phyloP scores from a whole-genome alignment of 495 filamentous ascomycete genomes.

The Thermochaetoides thermophila region DNA sequence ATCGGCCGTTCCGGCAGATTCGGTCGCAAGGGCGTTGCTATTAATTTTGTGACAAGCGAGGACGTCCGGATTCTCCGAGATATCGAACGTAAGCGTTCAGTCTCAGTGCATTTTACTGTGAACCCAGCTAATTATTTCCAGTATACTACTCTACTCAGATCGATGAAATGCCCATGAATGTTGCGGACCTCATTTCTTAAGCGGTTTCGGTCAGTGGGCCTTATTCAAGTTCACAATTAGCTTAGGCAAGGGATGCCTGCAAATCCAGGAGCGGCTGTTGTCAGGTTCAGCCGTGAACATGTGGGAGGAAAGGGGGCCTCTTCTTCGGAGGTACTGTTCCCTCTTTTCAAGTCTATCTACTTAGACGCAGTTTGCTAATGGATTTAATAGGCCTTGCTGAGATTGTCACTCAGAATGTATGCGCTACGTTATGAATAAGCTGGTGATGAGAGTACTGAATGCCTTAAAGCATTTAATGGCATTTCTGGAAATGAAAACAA shows the following conservation, averaged over 20 bases:
- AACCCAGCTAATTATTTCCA: conserved; percentile 12
- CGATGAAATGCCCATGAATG: conserved; percentile 81
- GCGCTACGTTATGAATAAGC: too few relatives aligned
- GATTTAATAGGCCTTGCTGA: conserved; percentile 2
- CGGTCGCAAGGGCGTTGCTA: conserved; percentile 95
- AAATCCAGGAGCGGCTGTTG: neutral
- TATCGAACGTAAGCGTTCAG: conserved; percentile 52
- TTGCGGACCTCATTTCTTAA: conserved; percentile 50
- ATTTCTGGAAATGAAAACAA: too few relatives aligned
- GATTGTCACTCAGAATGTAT: too few relatives aligned
- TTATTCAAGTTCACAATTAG: too few relatives aligned
- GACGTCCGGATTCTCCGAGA: conserved; percentile 96
- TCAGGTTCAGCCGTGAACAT: neutral
- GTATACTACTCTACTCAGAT: conserved; percentile 67
- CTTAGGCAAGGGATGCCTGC: neutral
- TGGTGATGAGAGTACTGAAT: too few relatives aligned
- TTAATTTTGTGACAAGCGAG: conserved; percentile 97
- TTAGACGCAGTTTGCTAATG: too few relatives aligned
- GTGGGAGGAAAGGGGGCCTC: conserved; percentile 9
- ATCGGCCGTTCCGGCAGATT: conserved; percentile 95
- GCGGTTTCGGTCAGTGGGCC: neutral
- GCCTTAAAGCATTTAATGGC: too few relatives aligned
- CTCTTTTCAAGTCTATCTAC: neutral
- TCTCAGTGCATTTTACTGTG: neutral
- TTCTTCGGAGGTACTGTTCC: conserved; percentile 2